Base-by-base conservation (phyloP, 371 early-diverging fungal genomes). In the Mortierella sp. region DNA sequence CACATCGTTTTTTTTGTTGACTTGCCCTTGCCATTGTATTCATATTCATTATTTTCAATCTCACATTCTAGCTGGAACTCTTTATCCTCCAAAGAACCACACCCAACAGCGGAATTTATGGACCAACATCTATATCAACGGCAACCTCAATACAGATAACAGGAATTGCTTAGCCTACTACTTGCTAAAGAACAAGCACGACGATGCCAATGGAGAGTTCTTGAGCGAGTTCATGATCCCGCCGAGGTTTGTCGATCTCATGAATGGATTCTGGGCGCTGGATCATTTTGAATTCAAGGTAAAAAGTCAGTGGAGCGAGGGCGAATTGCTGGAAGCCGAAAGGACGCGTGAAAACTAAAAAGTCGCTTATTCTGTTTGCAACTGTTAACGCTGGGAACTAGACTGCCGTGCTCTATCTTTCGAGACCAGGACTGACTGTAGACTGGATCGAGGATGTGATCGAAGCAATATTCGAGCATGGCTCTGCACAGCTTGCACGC, bases 381-480 rank as follows among this genome's bases (percentile, higher is more conserved):
- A 4, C 4, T 34, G 34, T 34, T 34, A 34, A 7, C 7, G n/a
- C n/a, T n/a, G 10, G 4, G 45, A 43, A n/a, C 26, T 67, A 74
- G 78, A 70, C 58, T 14, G 78, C 78, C 1, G 63, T 76, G 7
- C 38, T 76, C 5, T 76, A 76, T 55, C 59, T 76, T 39, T 76
- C 78, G 14, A 47, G 70, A n/a, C 78, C 78, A 42, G 78, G 78
- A 38, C 31, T 76, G 55, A 62, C 62, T 21, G 70, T 76, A 23
- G 78, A 76, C 47, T 76, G 78, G 78, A 49, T 76, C n/a, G 78
- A 76, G 60, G 78, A 76, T 5, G 78, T 76, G 12, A 46, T 76
- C 23, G 66, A 58, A 26, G 66, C 63, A 16, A 64, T 76, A 18
- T 54, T 28, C 21, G 48, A 59, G 6, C 56, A 65, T 58, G 78